These are phyloP conservation scores for Tylopilus vinaceipallidus DNA, from an alignment of 768 basidiomycete species.

Conservation along the genomic window DNA sequence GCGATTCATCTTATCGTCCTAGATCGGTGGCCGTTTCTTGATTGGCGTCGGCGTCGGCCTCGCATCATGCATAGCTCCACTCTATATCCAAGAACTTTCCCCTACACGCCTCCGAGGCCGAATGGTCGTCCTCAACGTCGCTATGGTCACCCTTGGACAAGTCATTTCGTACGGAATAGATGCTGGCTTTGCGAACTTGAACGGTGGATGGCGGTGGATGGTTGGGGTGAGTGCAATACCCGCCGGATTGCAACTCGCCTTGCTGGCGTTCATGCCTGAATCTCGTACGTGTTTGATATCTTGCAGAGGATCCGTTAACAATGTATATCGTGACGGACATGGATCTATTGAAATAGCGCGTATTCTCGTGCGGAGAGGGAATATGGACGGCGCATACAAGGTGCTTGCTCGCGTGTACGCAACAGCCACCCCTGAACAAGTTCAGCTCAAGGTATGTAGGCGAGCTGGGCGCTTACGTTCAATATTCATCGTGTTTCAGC, in stretches of 20 bases:
- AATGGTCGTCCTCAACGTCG: conserved; percentile 81
- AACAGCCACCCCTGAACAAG: conserved; percentile 57
- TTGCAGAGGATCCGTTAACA: neutral
- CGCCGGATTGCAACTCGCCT: conserved; percentile 57
- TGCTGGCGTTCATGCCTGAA: conserved; percentile 71
- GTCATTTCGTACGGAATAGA: conserved; percentile 77
- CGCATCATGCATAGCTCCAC: conserved; percentile 74
- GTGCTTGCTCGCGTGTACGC: conserved; percentile 72
- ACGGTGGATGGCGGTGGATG: conserved; percentile 81
- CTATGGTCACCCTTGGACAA: conserved; percentile 79
- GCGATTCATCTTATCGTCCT: neutral
- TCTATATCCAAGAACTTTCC: conserved; percentile 83
- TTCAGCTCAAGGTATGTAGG: conserved; percentile 56
- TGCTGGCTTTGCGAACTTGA: conserved; percentile 58
- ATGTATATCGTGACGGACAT: neutral
- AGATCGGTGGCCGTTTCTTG: conserved; percentile 74
- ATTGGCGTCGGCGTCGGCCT: conserved; percentile 74
- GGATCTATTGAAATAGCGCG: conserved; percentile 39
- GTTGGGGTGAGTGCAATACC: conserved; percentile 74
- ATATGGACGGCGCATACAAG: conserved; percentile 46
- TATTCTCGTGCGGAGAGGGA: conserved; percentile 59
- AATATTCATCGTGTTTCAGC: conserved; percentile 30
- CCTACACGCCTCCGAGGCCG: conserved; percentile 71
- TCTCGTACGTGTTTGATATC: conserved; percentile 51
- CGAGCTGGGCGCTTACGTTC: neutral